Evolutionary conservation across 805 yeast genomes (phyloP).

Genomic region (Zygotorulaspora danielsina): DNA sequence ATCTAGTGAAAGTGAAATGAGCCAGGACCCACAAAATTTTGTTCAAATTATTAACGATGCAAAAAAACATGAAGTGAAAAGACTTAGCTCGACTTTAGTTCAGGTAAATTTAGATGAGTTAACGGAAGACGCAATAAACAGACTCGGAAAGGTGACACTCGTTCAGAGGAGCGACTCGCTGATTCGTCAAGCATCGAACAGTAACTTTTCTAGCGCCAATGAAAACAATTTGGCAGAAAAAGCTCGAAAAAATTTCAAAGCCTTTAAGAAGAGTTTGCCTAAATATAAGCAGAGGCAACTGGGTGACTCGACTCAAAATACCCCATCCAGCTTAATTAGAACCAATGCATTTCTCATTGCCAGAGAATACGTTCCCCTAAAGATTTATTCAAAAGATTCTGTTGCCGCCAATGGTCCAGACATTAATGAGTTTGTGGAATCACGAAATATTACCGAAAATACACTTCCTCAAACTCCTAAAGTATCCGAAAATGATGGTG

Average conservation of each 20-base stretch:
- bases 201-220: neutral
- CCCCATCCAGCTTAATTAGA: slow-evolving; percentile 14
- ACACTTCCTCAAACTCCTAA: neutral
- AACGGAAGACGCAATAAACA: slow-evolving; percentile 31
- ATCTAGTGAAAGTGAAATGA: neutral
- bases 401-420: slow-evolving; percentile 5
- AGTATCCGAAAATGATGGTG: neutral
- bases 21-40: slow-evolving; percentile 7
- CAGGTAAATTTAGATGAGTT: slow-evolving; percentile 28
- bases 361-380: slow-evolving; percentile 34
- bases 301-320: slow-evolving; percentile 4
- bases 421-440: slow-evolving; percentile 8
- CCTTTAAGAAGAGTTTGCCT: slow-evolving; percentile 36
- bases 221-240: slow-evolving; percentile 23
- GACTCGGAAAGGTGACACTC: slow-evolving; percentile 35
- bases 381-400: slow-evolving; percentile 18
- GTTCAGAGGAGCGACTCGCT: slow-evolving; percentile 32
- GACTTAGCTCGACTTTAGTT: slow-evolving; percentile 27
- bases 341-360: slow-evolving; percentile 30
- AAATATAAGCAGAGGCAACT: slow-evolving; percentile 8
- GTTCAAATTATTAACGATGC: slow-evolving; percentile 35
- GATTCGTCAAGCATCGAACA: slow-evolving; percentile 12
- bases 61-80: slow-evolving; percentile 29
- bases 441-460: neutral
- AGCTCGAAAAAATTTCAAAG: slow-evolving; percentile 40